Percentiles rank a stretch among this genome's conserved stretches.
phyloP scores from a whole-genome alignment of 257 asterid species.

The Nicotiana attenuata region DNA sequence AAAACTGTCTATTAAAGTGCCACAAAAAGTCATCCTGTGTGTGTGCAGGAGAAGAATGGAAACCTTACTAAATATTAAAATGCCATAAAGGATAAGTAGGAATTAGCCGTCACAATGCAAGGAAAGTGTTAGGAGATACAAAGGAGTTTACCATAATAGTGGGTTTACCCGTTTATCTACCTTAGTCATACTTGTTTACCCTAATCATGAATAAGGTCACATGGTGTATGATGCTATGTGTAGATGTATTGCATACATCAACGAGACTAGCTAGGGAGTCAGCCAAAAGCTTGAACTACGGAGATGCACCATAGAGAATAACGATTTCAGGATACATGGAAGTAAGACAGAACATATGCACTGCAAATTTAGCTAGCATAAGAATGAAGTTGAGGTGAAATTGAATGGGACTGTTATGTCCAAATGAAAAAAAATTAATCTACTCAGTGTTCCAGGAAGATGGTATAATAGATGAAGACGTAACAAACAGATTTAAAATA shows the following conservation, averaged over 20 bases:
- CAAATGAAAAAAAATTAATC: neutral
- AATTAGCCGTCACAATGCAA: neutral
- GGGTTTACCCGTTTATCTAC: neutral
- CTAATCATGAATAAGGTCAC: neutral
- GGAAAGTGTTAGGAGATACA: neutral
- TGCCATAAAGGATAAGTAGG: neutral
- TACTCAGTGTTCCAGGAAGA: neutral
- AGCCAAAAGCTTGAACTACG: too few relatives aligned
- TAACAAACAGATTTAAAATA: neutral
- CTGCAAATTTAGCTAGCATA: neutral
- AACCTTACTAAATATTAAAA: neutral
- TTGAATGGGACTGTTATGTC: neutral
- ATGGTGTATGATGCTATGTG: neutral
- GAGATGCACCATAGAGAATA: too few relatives aligned
- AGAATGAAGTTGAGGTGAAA: neutral
- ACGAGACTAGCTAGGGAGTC: too few relatives aligned
- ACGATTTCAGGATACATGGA: neutral
- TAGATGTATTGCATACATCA: neutral
- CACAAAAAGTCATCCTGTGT: neutral
- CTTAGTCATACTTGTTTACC: neutral
- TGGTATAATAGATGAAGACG: neutral
- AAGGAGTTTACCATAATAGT: neutral
- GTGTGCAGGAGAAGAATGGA: neutral
- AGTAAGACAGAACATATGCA: neutral
- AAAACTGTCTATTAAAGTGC: neutral